Base-by-base conservation (phyloP, 768 basidiomycete species). In the Serpula lacrymans region DNA sequence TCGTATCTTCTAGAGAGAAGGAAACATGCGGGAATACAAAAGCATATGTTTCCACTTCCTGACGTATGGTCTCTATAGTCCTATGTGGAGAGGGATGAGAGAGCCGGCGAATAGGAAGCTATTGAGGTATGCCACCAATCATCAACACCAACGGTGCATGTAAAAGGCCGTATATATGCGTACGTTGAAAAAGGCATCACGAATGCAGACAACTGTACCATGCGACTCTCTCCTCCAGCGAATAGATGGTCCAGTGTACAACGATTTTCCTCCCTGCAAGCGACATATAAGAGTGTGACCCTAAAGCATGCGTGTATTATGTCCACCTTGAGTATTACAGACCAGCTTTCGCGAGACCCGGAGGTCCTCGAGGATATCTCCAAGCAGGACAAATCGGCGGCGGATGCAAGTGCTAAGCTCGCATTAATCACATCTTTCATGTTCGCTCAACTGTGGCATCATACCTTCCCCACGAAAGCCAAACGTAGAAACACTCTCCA, bases 391-490 rank as follows among this genome's bases (percentile, higher is more conserved):
- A 98, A 54, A 51, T 90, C 81, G 24, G 84, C 84, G 41, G 84
- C 78, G 34, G 92, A 94, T 13, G 89, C 84, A 38, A 96, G 62
- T 3, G 93, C 94, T 94, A 47, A 33, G 14, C 10, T 27, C 23
- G n/a, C 25, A 28, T 33, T 22, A 44, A 14, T 33, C 9, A 33
- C 39, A 21, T 22, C 40, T 11, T 27, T 24, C 29, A 7, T 10
- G 14, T 36, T 32, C n/a, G 29, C 16, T 28, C 17, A 37, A 33
- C 21, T 6, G 21, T n/a, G 10, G 18, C 16, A 17, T 45, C 47
- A 13, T 51, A 88, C 93, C 92, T 85, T 97, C 94, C 26, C 94
- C 93, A 50, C 94, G 79, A 64, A 91, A 95, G 1, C 94, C 93
- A 64, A 92, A 94, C 3, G 85, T 84, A 11, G 74, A 71, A 28